These are phyloP conservation scores for Anthracocystis setariae DNA, from an alignment of 1,284 basidiomycete species.

Conservation along the genomic window DNA sequence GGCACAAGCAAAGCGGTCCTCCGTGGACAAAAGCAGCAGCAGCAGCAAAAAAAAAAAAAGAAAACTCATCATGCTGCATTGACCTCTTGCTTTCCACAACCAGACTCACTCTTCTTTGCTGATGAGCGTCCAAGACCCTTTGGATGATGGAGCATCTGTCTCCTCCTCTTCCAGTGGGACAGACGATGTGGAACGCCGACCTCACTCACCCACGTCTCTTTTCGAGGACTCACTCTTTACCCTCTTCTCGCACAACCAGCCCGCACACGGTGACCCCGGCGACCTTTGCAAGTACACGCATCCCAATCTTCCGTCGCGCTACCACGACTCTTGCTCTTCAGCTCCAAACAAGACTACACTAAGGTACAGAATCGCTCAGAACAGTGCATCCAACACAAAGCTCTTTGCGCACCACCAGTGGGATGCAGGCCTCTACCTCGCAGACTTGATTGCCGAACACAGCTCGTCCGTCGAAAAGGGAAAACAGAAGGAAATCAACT, in stretches of 20 bases:
- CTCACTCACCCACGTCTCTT: constrained; percentile 37
- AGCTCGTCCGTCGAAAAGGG: constrained; percentile 3
- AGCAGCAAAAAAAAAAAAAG: too few species aligned
- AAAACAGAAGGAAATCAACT: constrained; percentile 6
- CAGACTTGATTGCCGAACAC: constrained; percentile 46
- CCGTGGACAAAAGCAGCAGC: too few species aligned
- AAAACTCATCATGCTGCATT: too few species aligned
- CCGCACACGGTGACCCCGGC: constrained; percentile 60
- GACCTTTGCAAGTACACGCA: constrained; percentile 42
- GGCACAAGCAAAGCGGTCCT: too few species aligned
- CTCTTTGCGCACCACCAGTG: constrained; percentile 66
- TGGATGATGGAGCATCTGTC: constrained; percentile 7
- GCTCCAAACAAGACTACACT: constrained; percentile 11
- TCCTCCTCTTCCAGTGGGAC: constrained; percentile 11
- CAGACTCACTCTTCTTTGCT: too few species aligned
- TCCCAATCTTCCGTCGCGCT: constrained; percentile 38
- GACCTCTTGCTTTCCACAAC: background rate
- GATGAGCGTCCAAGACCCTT: constrained; percentile 1
- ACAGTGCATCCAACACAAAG: constrained; percentile 51
- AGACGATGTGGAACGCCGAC: background rate
- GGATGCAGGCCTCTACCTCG: constrained; percentile 62
- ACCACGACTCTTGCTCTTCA: background rate
- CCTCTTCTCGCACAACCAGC: constrained; percentile 60
- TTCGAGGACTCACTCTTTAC: constrained; percentile 62
- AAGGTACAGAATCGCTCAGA: constrained; percentile 48